Conservation (phyloP, 1,284 basidiomycete species). For the Xerocomus cyaneibrunnescens region DNA sequence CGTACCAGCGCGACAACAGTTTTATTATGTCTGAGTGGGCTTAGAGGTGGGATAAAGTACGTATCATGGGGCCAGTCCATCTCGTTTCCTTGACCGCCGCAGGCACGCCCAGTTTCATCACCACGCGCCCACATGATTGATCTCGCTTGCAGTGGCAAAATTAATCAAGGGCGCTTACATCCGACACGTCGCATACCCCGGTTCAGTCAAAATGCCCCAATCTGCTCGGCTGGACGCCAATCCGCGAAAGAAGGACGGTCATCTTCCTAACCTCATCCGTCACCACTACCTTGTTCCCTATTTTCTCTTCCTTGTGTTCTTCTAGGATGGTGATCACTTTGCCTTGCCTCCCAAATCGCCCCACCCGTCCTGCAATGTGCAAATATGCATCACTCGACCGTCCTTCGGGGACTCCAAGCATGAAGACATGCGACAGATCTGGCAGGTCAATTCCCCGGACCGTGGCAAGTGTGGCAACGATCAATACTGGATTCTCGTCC, state of each 20-base stretch:
- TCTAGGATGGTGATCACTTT: slow-evolving; percentile 62
- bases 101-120: slow-evolving; percentile 30
- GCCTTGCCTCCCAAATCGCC: slow-evolving; percentile 63
- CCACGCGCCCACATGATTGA: not conserved
- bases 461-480: slow-evolving; percentile 66
- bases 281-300: slow-evolving; percentile 29
- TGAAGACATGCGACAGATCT: slow-evolving; percentile 69
- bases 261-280: slow-evolving; percentile 46
- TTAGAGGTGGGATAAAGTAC: slow-evolving; percentile 9
- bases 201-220: slow-evolving; percentile 44
- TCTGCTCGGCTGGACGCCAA: slow-evolving; percentile 38
- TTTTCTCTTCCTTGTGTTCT: slow-evolving; percentile 31
- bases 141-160: not conserved
- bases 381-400: slow-evolving; percentile 58
- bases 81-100: slow-evolving; percentile 18
- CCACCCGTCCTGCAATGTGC: slow-evolving; percentile 74
- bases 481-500: slow-evolving; percentile 55
- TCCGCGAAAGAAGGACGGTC: slow-evolving; percentile 45
- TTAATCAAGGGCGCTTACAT: not conserved
- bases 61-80: not conserved
- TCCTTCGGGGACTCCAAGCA: slow-evolving; percentile 59
- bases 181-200: not conserved
- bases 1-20: not conserved
- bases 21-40: not conserved
- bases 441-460: slow-evolving; percentile 73